phyloP scores from a whole-genome alignment of 2,329 filamentous ascomycete genomes.

The Ceratocystis ficicola region DNA sequence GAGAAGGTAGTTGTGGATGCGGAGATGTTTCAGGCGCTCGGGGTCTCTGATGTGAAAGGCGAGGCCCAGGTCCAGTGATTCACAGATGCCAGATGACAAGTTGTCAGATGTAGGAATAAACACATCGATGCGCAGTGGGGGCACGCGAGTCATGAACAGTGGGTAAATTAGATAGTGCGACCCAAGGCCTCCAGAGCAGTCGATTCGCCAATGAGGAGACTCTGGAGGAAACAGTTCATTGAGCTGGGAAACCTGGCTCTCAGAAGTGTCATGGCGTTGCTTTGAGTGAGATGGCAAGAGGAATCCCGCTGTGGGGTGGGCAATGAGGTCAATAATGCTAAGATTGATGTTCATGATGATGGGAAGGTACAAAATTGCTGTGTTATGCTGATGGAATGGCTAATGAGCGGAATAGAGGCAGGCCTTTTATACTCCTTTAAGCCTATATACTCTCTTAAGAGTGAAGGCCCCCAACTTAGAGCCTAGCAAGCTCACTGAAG shows the following conservation, averaged over 20 bases:
- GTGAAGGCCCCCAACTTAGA: no score
- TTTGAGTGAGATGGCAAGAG: neutral
- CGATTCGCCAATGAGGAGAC: constrained; percentile 44
- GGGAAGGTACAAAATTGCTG: neutral
- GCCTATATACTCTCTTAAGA: no score
- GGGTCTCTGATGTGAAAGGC: constrained; percentile 46
- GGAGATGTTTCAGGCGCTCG: constrained; percentile 37
- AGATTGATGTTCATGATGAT: constrained; percentile 44
- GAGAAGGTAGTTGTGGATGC: constrained; percentile 42
- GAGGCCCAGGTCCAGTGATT: constrained; percentile 38
- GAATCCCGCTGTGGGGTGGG: constrained; percentile 48
- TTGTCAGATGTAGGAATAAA: constrained; percentile 42
- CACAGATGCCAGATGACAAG: constrained; percentile 33
- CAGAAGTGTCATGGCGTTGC: no score
- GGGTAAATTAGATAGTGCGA: constrained; percentile 47
- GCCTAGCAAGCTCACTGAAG: no score
- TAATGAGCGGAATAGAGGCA: no score
- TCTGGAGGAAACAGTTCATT: constrained; percentile 39
- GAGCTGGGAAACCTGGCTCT: constrained; percentile 31
- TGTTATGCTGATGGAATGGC: neutral
- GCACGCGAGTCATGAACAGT: constrained; percentile 35
- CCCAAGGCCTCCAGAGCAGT: constrained; percentile 45
- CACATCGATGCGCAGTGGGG: constrained; percentile 45
- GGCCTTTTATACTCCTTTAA: no score
- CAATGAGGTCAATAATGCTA: constrained; percentile 41